Evolutionary conservation across 768 basidiomycete genomes (phyloP).

Genomic region (Lactarius evosmus): DNA sequence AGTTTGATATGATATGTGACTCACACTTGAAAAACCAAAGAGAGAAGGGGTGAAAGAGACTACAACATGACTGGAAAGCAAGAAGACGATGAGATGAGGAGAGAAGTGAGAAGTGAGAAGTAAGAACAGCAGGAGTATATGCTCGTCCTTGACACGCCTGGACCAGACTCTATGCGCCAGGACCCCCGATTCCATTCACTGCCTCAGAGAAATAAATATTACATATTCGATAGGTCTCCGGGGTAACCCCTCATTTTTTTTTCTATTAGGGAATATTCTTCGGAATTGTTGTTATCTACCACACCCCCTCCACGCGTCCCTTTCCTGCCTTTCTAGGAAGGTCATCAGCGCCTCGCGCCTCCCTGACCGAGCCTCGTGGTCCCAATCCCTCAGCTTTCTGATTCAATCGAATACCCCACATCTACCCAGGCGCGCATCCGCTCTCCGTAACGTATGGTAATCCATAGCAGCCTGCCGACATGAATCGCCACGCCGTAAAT

Average conservation of each 20-base stretch:
- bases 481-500: not conserved
- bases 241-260: not conserved
- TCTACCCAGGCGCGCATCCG: conserved; percentile 56
- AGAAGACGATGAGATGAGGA: not conserved
- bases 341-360: not conserved
- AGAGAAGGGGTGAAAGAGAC: not conserved
- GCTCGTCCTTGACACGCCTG: not conserved
- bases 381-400: conserved; percentile 31
- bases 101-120: not conserved
- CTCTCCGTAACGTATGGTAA: conserved; percentile 54
- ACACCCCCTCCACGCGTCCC: not conserved
- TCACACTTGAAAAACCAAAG: conserved; percentile 16
- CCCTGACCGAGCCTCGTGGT: not conserved
- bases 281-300: not conserved
- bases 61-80: conserved; percentile 23
- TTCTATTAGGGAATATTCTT: conserved; percentile 3
- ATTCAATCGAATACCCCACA: conserved; percentile 49
- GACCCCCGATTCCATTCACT: not conserved
- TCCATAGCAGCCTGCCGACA: conserved; percentile 45
- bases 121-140: not conserved
- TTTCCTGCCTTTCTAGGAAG: not conserved
- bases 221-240: not conserved
- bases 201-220: not conserved
- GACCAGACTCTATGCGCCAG: not conserved
- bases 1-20: conserved; percentile 6